Evolutionary conservation across 2,329 filamentous ascomycete species (phyloP), one percentile per base, ranked within the genome.

Genomic region (Penicillium sclerotigenum): DNA sequence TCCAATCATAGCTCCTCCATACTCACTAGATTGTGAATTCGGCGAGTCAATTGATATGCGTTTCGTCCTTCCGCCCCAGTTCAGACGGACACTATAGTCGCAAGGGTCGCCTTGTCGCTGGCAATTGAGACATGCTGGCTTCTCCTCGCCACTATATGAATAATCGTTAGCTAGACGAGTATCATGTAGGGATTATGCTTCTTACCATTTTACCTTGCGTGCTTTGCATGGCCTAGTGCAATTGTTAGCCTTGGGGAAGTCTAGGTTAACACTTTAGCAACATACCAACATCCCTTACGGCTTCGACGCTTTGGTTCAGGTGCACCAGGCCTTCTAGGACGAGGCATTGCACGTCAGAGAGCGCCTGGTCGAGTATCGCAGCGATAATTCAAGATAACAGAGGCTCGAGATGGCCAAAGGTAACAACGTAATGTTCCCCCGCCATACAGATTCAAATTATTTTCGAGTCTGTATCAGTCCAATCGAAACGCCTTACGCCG

Each of bases 71-170:
- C 89, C 88, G 58, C 88, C 87, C 90, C 90, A 93, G 66, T 92
- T 92, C 61, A 93, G 76, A 31, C 88, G 83, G 64, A 93, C 89
- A 65, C 85, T 89, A 71, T 92, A 93, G 73, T 94, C 89, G 76
- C 90, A 94, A 45, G 77, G 76, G 68, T 91, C 88, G 58, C 86
- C 85, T 60, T 87, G 85, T 59, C 85, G 85, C 65, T 85, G 80
- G 72, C 90, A 93, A 68, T 91, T 91, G 47, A 81, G 67, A 73
- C 90, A 93, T 59, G 73, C 75, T 14, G 90, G 89, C 62, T 87
- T 87, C 68, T 89, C 86, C 72, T 93, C 90, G 60, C 87, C 89
- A 74, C 81, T 83, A 56, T n/a, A 54, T 16, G n/a, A 13, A 5
- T 16, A 18, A 4, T 16, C n/a, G 47, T 68, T 60, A 68, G 60